These are phyloP conservation scores for Bruguiera parviflora DNA, from an alignment of 345 rosid genomes.

Conservation along the genomic window DNA sequence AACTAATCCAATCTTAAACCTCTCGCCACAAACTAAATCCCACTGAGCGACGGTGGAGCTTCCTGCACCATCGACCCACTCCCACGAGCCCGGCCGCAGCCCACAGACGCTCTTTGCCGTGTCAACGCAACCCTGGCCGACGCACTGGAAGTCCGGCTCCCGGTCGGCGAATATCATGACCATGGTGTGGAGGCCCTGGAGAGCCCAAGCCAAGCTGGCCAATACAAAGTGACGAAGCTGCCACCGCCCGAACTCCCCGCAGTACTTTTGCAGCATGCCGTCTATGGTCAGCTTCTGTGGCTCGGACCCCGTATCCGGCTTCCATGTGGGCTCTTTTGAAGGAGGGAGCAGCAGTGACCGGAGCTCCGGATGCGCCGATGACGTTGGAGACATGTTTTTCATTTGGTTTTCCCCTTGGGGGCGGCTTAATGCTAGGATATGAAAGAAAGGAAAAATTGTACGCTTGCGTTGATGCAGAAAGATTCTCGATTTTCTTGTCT, in stretches of 20 bases:
- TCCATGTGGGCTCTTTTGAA: slow-evolving; percentile 18
- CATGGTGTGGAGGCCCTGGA: slow-evolving; percentile 93
- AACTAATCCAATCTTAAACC: slow-evolving; percentile 78
- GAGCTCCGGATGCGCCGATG: slow-evolving; percentile 22
- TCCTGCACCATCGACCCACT: slow-evolving; percentile 53
- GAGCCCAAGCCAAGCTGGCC: slow-evolving; percentile 82
- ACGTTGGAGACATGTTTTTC: slow-evolving; percentile 2
- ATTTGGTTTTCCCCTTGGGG: background rate
- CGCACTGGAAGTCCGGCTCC: slow-evolving; percentile 58
- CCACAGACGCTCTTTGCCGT: slow-evolving; percentile 38
- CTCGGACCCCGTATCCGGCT: slow-evolving; percentile 4
- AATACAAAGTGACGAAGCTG: slow-evolving; percentile 79
- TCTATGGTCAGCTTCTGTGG: slow-evolving; percentile 55
- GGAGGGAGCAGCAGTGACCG: slow-evolving; percentile 28
- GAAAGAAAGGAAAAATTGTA: too few species aligned
- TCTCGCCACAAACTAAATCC: slow-evolving; percentile 74
- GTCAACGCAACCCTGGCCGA: slow-evolving; percentile 39
- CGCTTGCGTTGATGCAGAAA: too few species aligned
- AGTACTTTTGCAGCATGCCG: slow-evolving; percentile 64
- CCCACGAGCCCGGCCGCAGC: slow-evolving; percentile 63
- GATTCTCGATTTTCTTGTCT: too few species aligned
- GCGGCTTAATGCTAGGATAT: too few species aligned
- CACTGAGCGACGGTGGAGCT: slow-evolving; percentile 87
- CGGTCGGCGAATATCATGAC: slow-evolving; percentile 90
- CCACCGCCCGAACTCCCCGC: slow-evolving; percentile 94